Percentiles rank a stretch among this genome's conserved stretches.
These are phyloP conservation scores for Trichosporon sp. DNA, from an alignment of 1,284 basidiomycete species.

Conservation along the genomic window DNA sequence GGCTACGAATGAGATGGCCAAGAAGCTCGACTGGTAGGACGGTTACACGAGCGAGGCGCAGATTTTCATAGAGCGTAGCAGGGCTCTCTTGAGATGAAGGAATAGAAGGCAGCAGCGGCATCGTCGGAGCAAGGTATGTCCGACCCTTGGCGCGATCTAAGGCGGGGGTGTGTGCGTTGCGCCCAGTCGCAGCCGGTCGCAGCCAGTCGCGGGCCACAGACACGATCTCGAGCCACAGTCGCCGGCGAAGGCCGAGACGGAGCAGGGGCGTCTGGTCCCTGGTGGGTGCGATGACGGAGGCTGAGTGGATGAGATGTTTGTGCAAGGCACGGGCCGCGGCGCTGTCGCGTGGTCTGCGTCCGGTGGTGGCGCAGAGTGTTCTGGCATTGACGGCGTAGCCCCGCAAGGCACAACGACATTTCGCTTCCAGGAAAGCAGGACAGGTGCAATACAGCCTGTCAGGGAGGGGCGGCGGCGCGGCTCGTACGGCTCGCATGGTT, in stretches of 20 bases:
- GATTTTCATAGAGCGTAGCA: not conserved
- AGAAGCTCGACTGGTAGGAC: slow-evolving; percentile 28
- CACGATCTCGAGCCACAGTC: not conserved
- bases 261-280: not conserved
- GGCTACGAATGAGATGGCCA: slow-evolving; percentile 28
- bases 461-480: not conserved
- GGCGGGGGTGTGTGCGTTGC: not conserved
- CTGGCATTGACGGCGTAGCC: not conserved
- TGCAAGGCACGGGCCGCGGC: slow-evolving; percentile 1
- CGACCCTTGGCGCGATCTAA: not conserved
- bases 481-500: not conserved
- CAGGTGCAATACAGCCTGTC: not conserved
- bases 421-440: not conserved
- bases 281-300: not conserved
- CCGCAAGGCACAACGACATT: not conserved
- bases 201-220: not conserved
- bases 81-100: not conserved
- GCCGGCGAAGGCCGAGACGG: slow-evolving; percentile 1
- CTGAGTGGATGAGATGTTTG: not conserved
- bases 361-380: not conserved
- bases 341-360: not conserved
- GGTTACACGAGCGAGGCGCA: not conserved
- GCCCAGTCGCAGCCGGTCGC: too few species aligned
- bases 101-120: slow-evolving; percentile 1
- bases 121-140: slow-evolving; percentile 6